phyloP scores from a whole-genome alignment of 2,329 filamentous ascomycete species.

The Tolypocladium tropicale region DNA sequence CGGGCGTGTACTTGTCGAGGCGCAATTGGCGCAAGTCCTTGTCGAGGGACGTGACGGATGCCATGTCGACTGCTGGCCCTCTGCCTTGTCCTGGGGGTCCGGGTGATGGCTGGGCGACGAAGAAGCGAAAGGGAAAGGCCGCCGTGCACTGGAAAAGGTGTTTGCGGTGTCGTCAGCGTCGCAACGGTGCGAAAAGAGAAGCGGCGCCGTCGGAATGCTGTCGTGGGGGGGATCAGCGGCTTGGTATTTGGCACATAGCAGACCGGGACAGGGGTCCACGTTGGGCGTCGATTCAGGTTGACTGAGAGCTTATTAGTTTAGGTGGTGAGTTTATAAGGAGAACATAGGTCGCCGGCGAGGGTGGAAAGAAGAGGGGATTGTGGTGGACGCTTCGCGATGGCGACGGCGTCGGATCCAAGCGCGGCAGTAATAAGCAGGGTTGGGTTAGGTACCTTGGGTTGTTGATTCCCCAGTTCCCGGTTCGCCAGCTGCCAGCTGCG shows the following conservation, averaged over 20 bases:
- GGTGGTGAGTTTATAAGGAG: no score
- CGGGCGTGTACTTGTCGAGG: slow-evolving; percentile 84
- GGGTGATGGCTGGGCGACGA: not conserved
- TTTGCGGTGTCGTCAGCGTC: not conserved
- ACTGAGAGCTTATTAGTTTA: not conserved
- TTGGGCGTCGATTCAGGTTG: not conserved
- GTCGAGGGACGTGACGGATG: slow-evolving; percentile 86
- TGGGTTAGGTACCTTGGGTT: no score
- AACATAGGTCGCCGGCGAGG: not conserved
- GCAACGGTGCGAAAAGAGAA: not conserved
- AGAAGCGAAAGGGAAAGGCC: not conserved
- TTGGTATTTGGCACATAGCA: slow-evolving; percentile 8
- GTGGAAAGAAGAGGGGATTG: not conserved
- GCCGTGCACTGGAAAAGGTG: not conserved
- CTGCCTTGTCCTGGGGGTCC: not conserved
- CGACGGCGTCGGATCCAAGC: no score
- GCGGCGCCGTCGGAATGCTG: slow-evolving; percentile 5
- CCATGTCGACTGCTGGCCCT: slow-evolving; percentile 46
- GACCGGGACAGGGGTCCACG: not conserved
- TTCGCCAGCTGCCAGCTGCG: not conserved
- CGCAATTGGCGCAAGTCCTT: slow-evolving; percentile 92
- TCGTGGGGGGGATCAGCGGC: slow-evolving; percentile 3
- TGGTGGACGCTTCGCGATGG: no score
- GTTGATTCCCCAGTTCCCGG: no score
- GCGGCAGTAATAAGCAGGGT: no score